Conservation (phyloP, 202 grass and related monocot genomes). For the Setaria viridis region DNA sequence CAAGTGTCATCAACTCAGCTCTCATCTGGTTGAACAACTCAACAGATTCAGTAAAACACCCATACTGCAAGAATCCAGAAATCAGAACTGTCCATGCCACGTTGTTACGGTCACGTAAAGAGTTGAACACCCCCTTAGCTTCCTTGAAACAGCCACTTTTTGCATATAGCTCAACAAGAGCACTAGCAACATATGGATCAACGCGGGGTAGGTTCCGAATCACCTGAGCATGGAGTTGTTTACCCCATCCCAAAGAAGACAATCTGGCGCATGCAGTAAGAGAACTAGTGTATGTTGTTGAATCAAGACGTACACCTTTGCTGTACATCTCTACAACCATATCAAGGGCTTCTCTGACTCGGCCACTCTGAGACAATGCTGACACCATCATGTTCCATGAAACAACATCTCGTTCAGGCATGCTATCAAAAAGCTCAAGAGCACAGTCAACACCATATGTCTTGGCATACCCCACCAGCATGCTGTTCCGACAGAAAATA, state of each 20-base stretch:
- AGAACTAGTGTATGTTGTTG: slow-evolving; percentile 83
- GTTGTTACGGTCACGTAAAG: slow-evolving; percentile 54
- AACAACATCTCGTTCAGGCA: slow-evolving; percentile 78
- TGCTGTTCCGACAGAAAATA: slow-evolving; percentile 80
- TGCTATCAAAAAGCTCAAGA: slow-evolving; percentile 73
- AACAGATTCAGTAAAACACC: slow-evolving; percentile 68
- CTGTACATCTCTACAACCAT: slow-evolving; percentile 73
- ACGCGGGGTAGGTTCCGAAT: slow-evolving; percentile 57
- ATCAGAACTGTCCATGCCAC: slow-evolving; percentile 88
- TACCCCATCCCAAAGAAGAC: slow-evolving; percentile 66
- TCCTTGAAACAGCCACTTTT: slow-evolving; percentile 76
- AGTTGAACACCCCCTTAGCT: slow-evolving; percentile 71
- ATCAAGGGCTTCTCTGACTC: slow-evolving; percentile 58
- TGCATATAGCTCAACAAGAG: slow-evolving; percentile 89
- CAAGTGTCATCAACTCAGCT: slow-evolving; percentile 58
- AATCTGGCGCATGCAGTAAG: slow-evolving; percentile 80
- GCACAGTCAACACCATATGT: slow-evolving; percentile 53
- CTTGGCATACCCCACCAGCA: slow-evolving; percentile 70
- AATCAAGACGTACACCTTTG: slow-evolving; percentile 68
- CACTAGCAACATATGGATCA: slow-evolving; percentile 83
- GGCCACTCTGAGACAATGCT: slow-evolving; percentile 58
- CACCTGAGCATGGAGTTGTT: slow-evolving; percentile 79
- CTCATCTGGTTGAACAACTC: slow-evolving; percentile 91
- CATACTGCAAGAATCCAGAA: slow-evolving; percentile 71
- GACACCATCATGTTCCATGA: slow-evolving; percentile 96